phyloP scores from a whole-genome alignment of 1,284 basidiomycete genomes.

The Papiliotrema flavescens region DNA sequence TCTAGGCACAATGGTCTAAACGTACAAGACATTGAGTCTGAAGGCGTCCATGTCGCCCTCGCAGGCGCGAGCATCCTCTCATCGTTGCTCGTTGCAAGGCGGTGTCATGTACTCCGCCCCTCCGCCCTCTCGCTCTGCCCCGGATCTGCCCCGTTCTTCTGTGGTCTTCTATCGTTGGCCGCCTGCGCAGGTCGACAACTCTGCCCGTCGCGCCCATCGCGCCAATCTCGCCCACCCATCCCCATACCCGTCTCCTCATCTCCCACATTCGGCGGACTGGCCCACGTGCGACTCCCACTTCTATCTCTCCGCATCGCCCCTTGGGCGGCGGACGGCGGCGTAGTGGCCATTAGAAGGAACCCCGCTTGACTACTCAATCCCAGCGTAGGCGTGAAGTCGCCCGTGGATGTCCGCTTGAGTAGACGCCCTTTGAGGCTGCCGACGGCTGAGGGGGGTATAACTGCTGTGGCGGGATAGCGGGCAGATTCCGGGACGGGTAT shows the following conservation, averaged over 20 bases:
- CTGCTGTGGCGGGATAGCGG: background rate
- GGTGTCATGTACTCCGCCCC: too few relatives aligned
- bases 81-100: too few relatives aligned
- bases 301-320: background rate
- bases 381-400: constrained; percentile 23
- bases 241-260: constrained; percentile 4
- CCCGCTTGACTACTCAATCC: constrained; percentile 36
- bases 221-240: too few relatives aligned
- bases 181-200: too few relatives aligned
- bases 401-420: constrained; percentile 18
- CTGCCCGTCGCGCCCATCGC: too few relatives aligned
- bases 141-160: too few relatives aligned
- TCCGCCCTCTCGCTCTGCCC: too few relatives aligned
- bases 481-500: constrained; percentile 3
- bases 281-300: background rate
- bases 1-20: too few relatives aligned
- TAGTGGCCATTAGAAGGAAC: constrained; percentile 38
- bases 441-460: background rate
- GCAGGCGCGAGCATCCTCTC: too few relatives aligned
- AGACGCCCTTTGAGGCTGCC: constrained; percentile 3
- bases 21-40: too few relatives aligned
- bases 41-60: too few relatives aligned
- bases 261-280: background rate
- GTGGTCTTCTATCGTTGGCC: too few relatives aligned
- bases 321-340: constrained; percentile 23